Evolutionary conservation across 2,329 filamentous ascomycete species (phyloP).

Genomic region (Botrytis fabae): DNA sequence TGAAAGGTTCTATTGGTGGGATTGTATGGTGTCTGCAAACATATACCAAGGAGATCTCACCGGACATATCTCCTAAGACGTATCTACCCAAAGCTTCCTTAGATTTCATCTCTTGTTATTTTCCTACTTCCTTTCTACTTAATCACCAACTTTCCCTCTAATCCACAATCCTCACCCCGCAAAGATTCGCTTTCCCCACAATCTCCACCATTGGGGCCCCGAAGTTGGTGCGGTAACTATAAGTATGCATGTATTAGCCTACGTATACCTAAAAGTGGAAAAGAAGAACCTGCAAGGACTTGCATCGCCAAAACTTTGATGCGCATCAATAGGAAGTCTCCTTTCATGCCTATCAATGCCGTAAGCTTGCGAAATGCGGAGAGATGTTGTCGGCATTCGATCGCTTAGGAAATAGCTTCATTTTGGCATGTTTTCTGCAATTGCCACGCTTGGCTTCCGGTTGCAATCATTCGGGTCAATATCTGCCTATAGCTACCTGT

Average conservation of each 20-base stretch:
- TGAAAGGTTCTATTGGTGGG: not conserved
- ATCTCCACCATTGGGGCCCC: not conserved
- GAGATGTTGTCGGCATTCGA: not conserved
- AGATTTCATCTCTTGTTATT: not conserved
- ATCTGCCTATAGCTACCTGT: not conserved
- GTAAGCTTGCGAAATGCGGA: constrained; percentile 5
- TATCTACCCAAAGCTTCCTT: not conserved
- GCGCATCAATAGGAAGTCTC: constrained; percentile 25
- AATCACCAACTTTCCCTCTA: not conserved
- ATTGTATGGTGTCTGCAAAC: not conserved
- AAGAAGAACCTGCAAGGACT: not conserved
- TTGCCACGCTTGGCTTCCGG: not conserved
- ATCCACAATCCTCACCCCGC: not conserved
- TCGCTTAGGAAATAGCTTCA: constrained; percentile 4
- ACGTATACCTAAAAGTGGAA: not conserved
- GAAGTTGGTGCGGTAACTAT: not conserved
- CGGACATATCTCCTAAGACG: not conserved
- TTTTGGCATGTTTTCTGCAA: not conserved
- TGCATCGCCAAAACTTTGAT: constrained; percentile 9
- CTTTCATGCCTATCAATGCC: not conserved
- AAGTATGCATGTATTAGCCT: not conserved
- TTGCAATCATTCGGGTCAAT: not conserved
- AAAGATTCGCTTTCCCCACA: not conserved
- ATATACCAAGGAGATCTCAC: not conserved
- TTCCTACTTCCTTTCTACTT: too few relatives aligned